Percentiles rank a stretch among this genome's conserved stretches.
These are phyloP conservation scores for Epichloe amarillans DNA, from an alignment of 2,329 filamentous ascomycete species.

Conservation along the genomic window DNA sequence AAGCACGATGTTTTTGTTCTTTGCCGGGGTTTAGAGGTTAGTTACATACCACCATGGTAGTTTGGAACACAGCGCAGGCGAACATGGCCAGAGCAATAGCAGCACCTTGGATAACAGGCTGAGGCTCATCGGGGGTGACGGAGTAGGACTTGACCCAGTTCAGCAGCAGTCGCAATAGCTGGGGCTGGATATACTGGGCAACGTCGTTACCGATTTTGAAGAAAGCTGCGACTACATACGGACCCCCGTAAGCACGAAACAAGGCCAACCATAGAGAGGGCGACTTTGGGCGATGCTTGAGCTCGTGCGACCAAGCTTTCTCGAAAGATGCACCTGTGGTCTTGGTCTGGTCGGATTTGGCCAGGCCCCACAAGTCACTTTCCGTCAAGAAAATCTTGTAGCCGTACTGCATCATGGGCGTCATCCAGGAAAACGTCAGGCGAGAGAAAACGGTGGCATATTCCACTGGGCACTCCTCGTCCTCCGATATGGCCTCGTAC, in stretches of 20 bases:
- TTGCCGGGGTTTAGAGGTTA: constrained; percentile 1
- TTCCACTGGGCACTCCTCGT: constrained; percentile 60
- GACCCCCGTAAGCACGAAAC: constrained; percentile 70
- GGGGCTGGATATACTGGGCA: constrained; percentile 80
- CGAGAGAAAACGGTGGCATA: constrained; percentile 90
- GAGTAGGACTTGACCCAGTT: constrained; percentile 68
- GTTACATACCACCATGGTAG: constrained; percentile 53
- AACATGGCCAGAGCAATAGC: constrained; percentile 92
- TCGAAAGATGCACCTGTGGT: constrained; percentile 59
- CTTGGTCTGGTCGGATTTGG: constrained; percentile 66
- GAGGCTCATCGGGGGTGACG: constrained; percentile 38
- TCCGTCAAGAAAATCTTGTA: constrained; percentile 88
- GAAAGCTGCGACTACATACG: constrained; percentile 66
- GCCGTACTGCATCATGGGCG: constrained; percentile 88
- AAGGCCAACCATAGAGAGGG: constrained; percentile 73
- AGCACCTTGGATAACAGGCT: constrained; percentile 73
- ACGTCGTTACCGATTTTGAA: constrained; percentile 86
- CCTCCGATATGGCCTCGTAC: constrained; percentile 44
- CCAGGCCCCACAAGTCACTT: constrained; percentile 88
- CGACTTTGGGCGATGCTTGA: constrained; percentile 47
- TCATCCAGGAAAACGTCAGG: constrained; percentile 97
- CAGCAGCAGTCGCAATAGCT: constrained; percentile 75
- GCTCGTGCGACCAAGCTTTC: constrained; percentile 61
- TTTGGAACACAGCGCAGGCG: constrained; percentile 70
- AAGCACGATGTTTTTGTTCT: neutral